Evolutionary conservation across 2,329 filamentous ascomycete genomes (phyloP), one percentile per base, ranked within the genome.

Genomic region (Nakataea oryzae): DNA sequence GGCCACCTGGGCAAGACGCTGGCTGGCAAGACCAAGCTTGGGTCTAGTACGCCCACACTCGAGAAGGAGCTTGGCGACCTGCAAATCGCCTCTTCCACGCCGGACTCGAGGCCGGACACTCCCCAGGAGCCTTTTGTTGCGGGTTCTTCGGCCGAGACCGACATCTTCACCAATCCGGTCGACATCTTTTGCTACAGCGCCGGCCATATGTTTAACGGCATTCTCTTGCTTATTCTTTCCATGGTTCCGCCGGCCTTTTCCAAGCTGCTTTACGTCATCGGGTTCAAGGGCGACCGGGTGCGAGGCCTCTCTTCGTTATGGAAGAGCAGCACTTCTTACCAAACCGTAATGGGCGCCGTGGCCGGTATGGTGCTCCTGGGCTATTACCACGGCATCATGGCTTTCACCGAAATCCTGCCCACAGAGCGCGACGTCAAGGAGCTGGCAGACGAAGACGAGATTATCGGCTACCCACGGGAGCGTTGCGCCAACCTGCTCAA

Each of bases 291-390:
- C 34, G 93, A 97, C 71, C 87, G 93, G 56, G 86, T 91, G 65
- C 83, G 88, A 54, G 95, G 93, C 12, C 81, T 97, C 34, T 80
- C 83, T 54, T 89, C 97, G 84, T 84, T 99, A 5, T 99, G 95
- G 95, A 87, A 90, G 71, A 90, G 91, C 14, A 92, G 91, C 27
- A 86, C 87, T 59, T n/a, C 87, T 8, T 95, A 93, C 72, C 77
- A 87, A 65, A 96, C 96, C 72, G 84, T 97, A 69, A 96, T 97
- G 70, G 93, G 93, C n/a, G 93, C 90, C 8, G 88, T 97, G 70
- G 87, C 93, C 0, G 91, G 88, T 0, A 80, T 97, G 54, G 83
- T 91, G 29, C 78, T 97, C 0, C 80, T 97, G 21, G 87, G 85
- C 0, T 97, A 92, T 74, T 96, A 97, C 75, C 96, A 96, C 70